Base-by-base conservation (phyloP, 2,329 filamentous ascomycete genomes). In the Cladosporium oxysporum region DNA sequence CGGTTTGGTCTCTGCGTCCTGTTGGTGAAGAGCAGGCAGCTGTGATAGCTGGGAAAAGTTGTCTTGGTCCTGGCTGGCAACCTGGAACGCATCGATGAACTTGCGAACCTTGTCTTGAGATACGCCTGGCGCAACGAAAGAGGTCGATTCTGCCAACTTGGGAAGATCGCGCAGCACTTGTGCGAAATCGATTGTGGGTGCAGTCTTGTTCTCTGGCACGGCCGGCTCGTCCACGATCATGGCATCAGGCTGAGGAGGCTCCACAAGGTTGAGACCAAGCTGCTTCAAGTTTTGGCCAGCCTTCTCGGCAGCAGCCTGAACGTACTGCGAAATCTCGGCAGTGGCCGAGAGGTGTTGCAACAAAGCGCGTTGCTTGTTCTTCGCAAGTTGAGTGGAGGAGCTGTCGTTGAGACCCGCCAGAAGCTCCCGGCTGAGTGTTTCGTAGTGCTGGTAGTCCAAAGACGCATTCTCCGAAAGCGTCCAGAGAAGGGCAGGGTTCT, bases 21-120 rank as follows among this genome's bases (percentile, higher is more conserved):
- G 67, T 31, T 61, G 66, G 37, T 68, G 62, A n/a, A 71, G 55
- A n/a, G 67, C 47, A 6, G 64, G 66, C 7, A 69, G 49, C 4
- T 67, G 65, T 18, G 41, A 52, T 21, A 67, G 21, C 21, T 65
- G 68, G 3, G 67, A 52, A 23, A 73, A 71, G 16, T 71, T 53
- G 2, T 52, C 28, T 66, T 65, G 55, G 3, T 73, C 69, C 31
- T 73, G 62, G 7, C 61, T 65, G 11, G 68, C 58, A 37, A 18
- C 59, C 35, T 65, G 44, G 44, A 65, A 60, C 6, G 57, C 63
- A 33, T 60, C 28, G n/a, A 52, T 26, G 31, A 50, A 53, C 2
- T 31, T 11, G 12, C 47, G 35, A 14, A 63, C 26, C 14, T 55
- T 55, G 33, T 63, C 61, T 2, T 47, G 44, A 23, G 50, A 31